Evolutionary conservation across 2,329 filamentous ascomycete genomes (phyloP).

Genomic region (Septoria petroselini): DNA sequence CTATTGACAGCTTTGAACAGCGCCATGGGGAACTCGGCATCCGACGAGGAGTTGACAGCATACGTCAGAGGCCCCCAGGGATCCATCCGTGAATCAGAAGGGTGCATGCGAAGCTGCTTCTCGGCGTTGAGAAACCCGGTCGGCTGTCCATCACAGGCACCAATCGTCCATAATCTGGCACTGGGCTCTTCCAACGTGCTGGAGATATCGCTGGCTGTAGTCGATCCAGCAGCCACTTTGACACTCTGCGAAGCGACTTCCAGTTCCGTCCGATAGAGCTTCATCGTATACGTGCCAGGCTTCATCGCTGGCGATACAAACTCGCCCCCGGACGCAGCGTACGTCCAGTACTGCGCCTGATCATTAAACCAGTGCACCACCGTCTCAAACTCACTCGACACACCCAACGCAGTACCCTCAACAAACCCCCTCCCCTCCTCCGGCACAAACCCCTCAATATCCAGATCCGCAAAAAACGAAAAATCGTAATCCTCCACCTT

Average conservation of each 20-base stretch:
- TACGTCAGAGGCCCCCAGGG: conserved; percentile 16
- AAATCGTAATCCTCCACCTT: conserved; percentile 47
- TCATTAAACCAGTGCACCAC: conserved; percentile 66
- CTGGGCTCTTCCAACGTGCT: conserved; percentile 49
- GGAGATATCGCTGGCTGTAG: conserved; percentile 52
- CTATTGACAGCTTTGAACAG: conserved; percentile 19
- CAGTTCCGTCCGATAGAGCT: conserved; percentile 60
- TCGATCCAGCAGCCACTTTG: conserved; percentile 50
- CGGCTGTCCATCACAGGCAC: conserved; percentile 60
- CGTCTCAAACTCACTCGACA: conserved; percentile 51
- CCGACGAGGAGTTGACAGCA: conserved; percentile 6
- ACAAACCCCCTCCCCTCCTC: conserved; percentile 58
- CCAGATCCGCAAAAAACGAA: conserved; percentile 59
- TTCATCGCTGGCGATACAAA: conserved; percentile 67
- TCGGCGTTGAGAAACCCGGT: conserved; percentile 63
- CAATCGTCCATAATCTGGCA: conserved; percentile 59
- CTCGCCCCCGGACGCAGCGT: conserved; percentile 52
- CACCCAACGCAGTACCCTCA: conserved; percentile 58
- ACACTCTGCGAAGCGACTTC: conserved; percentile 52
- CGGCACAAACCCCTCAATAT: conserved; percentile 58
- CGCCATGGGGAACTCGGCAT: conserved; percentile 18
- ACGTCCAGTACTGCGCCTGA: conserved; percentile 63
- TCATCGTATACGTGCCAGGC: conserved; percentile 66
- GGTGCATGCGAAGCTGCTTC: conserved; percentile 67
- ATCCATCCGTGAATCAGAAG: conserved; percentile 45